Percentiles rank a stretch among this genome's conserved stretches.
Evolutionary conservation across 345 rosid species (phyloP).

Genomic region (Pistacia vera): DNA sequence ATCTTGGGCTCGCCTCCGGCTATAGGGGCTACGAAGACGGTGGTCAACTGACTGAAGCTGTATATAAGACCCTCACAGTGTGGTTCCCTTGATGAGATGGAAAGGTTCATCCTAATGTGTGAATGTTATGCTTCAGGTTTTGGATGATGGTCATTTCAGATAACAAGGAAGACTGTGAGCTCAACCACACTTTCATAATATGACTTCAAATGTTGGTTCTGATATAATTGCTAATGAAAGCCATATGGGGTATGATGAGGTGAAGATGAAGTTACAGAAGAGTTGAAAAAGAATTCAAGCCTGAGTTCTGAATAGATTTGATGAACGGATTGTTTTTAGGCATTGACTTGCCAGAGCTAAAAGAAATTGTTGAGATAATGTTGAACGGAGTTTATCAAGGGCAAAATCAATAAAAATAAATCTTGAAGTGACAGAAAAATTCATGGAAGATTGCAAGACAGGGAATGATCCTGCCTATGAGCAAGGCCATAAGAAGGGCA

Average conservation of each 20-base stretch:
- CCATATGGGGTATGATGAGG: neutral
- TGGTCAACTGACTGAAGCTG: slow-evolving; percentile 66
- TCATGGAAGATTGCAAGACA: slow-evolving; percentile 54
- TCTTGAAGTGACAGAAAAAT: no score
- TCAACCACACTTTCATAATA: slow-evolving; percentile 61
- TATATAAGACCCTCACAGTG: slow-evolving; percentile 51
- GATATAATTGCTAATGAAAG: no score
- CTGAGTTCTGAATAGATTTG: slow-evolving; percentile 68
- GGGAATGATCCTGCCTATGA: slow-evolving; percentile 51
- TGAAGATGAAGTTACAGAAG: slow-evolving; percentile 39
- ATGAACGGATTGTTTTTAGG: slow-evolving; percentile 65
- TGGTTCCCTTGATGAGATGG: slow-evolving; percentile 67
- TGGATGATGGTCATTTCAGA: slow-evolving; percentile 68
- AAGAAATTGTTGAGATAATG: slow-evolving; percentile 57
- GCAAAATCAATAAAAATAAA: no score
- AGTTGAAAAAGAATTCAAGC: slow-evolving; percentile 57
- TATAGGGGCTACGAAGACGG: slow-evolving; percentile 41
- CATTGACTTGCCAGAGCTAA: slow-evolving; percentile 47
- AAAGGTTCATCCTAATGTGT: slow-evolving; percentile 69
- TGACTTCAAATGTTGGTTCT: slow-evolving; percentile 24
- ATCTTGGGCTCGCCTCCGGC: no score
- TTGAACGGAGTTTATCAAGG: slow-evolving; percentile 37
- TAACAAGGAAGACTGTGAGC: slow-evolving; percentile 54
- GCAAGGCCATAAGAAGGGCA: slow-evolving; percentile 68
- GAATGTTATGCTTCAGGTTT: slow-evolving; percentile 62